A percentile compares a stretch with the other conserved stretches of the same genome.
phyloP scores from a whole-genome alignment of 1,284 basidiomycete species.

The Cryptococcus sp. region DNA sequence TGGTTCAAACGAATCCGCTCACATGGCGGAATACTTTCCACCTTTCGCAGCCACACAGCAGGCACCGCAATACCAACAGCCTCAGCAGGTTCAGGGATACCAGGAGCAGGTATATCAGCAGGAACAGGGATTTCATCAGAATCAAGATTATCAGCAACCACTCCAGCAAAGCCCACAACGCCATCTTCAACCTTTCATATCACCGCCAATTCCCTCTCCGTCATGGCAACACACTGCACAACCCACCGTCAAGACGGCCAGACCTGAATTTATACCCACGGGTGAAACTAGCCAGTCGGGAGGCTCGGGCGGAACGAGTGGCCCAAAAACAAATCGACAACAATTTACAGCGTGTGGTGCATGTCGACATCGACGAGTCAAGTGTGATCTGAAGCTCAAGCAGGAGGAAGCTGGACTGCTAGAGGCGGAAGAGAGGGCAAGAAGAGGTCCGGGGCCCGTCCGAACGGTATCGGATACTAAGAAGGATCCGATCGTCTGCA shows the following conservation, averaged over 20 bases:
- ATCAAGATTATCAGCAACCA: not conserved
- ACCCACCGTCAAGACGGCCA: not conserved
- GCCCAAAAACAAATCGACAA: conserved; percentile 56
- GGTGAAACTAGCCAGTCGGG: not conserved
- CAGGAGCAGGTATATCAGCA: too few species aligned
- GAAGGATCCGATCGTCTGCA: conserved; percentile 57
- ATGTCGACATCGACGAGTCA: conserved; percentile 71
- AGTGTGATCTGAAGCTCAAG: conserved; percentile 43
- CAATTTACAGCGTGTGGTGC: conserved; percentile 85
- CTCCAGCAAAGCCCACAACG: too few species aligned
- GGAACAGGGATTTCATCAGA: not conserved
- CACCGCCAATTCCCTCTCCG: not conserved
- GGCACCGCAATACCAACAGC: too few species aligned
- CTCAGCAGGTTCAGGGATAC: too few species aligned
- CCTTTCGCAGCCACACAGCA: conserved; percentile 2
- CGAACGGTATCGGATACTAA: conserved; percentile 7
- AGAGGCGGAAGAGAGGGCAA: conserved; percentile 7
- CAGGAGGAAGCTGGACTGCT: conserved; percentile 31
- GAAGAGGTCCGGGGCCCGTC: conserved; percentile 47
- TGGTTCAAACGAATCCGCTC: not conserved
- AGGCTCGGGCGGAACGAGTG: not conserved
- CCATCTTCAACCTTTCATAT: not conserved
- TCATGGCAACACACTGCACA: not conserved
- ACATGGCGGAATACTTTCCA: conserved; percentile 7
- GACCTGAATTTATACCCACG: not conserved